phyloP scores from a whole-genome alignment of 2,329 filamentous ascomycete species.

The Cladosporium cucumerinum region DNA sequence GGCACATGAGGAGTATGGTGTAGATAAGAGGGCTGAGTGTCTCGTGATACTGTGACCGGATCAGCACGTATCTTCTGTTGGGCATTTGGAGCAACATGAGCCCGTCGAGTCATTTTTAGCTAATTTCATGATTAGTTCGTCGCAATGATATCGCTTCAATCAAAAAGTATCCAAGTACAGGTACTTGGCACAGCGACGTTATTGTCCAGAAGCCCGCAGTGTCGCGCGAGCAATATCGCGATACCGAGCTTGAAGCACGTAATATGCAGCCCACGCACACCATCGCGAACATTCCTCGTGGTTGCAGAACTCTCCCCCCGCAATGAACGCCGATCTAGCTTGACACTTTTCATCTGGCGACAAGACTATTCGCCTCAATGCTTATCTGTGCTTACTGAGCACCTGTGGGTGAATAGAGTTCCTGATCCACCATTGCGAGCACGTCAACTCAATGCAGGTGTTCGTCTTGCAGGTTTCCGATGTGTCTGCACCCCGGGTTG shows the following conservation, averaged over 20 bases:
- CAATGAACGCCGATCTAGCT: background rate
- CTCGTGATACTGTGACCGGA: background rate
- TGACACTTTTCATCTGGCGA: background rate
- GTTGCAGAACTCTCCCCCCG: background rate
- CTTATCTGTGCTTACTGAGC: slow-evolving; percentile 10
- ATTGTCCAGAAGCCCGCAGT: background rate
- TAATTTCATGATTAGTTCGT: background rate
- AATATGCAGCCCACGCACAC: slow-evolving; percentile 4
- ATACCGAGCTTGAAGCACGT: background rate
- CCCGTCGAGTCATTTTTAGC: background rate
- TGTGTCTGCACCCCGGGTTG: background rate
- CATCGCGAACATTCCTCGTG: background rate
- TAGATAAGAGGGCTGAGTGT: background rate
- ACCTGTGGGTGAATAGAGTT: background rate
- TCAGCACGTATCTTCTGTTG: background rate
- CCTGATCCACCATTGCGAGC: background rate
- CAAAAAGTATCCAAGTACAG: background rate
- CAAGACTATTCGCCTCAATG: slow-evolving; percentile 1
- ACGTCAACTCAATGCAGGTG: background rate
- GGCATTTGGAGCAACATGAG: background rate
- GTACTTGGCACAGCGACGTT: background rate
- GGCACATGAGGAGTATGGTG: background rate
- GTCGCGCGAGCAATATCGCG: background rate
- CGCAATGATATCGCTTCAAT: background rate
- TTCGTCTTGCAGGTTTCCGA: background rate